phyloP scores from a whole-genome alignment of 192 early-diverging fungal species.

The Jimgerdemannia flammicorona region DNA sequence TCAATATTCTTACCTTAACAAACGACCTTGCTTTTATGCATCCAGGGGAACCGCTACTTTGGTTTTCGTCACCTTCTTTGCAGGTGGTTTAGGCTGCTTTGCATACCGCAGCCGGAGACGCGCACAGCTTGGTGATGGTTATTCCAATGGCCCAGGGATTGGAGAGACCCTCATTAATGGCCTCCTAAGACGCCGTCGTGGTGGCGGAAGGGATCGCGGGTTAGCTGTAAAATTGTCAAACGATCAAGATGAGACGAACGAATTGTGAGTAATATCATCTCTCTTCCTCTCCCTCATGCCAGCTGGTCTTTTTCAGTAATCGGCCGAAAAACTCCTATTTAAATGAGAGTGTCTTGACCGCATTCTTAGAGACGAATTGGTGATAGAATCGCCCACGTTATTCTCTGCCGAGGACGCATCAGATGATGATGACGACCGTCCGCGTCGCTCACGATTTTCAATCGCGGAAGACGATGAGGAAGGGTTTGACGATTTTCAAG shows the following conservation, averaged over 20 bases:
- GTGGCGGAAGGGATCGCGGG: neutral
- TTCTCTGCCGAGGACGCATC: neutral
- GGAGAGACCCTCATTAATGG: neutral
- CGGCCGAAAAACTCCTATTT: no score
- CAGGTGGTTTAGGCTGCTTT: neutral
- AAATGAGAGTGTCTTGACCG: no score
- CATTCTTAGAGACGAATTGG: neutral
- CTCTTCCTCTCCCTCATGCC: no score
- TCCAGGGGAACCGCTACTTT: neutral
- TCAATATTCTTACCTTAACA: neutral
- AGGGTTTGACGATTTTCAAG: neutral
- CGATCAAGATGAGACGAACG: neutral
- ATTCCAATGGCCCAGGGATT: neutral
- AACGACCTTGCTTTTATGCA: neutral
- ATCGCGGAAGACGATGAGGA: neutral
- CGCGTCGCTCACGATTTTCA: neutral
- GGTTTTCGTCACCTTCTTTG: slow-evolving; percentile 1
- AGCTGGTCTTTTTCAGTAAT: no score
- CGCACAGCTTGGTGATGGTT: neutral
- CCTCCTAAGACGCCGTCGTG: neutral
- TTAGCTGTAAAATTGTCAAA: neutral
- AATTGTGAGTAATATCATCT: neutral
- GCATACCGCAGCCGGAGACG: neutral
- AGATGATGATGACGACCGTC: neutral
- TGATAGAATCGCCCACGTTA: neutral